These are phyloP conservation scores for Phytophthora multivora DNA, from an alignment of 352 stramenopile species.

Conservation along the genomic window DNA sequence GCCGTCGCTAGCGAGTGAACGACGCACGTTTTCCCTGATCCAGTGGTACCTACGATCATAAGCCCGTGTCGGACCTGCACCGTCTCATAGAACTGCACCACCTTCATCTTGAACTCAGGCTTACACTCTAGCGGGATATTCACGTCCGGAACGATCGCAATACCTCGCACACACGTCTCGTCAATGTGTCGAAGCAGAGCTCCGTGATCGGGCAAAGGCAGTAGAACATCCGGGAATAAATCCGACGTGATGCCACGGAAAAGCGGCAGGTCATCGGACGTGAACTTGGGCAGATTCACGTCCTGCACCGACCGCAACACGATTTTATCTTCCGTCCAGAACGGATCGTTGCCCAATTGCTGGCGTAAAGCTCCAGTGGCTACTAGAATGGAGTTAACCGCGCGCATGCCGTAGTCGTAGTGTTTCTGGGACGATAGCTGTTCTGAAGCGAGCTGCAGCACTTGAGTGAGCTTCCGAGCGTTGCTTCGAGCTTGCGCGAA, in stretches of 20 bases:
- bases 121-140: slow-evolving; percentile 75
- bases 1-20: slow-evolving; percentile 82
- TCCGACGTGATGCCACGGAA: slow-evolving; percentile 95
- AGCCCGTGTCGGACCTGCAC: slow-evolving; percentile 94
- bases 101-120: slow-evolving; percentile 85
- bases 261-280: slow-evolving; percentile 91
- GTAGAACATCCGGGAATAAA: slow-evolving; percentile 89
- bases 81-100: slow-evolving; percentile 96
- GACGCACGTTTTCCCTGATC: slow-evolving; percentile 94
- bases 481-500: slow-evolving; percentile 91
- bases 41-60: slow-evolving; percentile 95
- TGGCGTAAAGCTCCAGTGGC: slow-evolving; percentile 91
- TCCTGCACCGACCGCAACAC: slow-evolving; percentile 93
- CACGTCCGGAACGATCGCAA: slow-evolving; percentile 65
- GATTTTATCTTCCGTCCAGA: slow-evolving; percentile 92
- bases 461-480: slow-evolving; percentile 93
- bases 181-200: slow-evolving; percentile 84
- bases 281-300: slow-evolving; percentile 95
- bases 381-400: slow-evolving; percentile 95
- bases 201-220: slow-evolving; percentile 89
- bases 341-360: slow-evolving; percentile 87
- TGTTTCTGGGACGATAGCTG: slow-evolving; percentile 94
- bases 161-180: slow-evolving; percentile 69
- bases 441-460: slow-evolving; percentile 93
- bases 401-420: slow-evolving; percentile 97